These are phyloP conservation scores for Annona cherimola DNA, from an alignment of 164 flowering plant species.

Conservation along the genomic window DNA sequence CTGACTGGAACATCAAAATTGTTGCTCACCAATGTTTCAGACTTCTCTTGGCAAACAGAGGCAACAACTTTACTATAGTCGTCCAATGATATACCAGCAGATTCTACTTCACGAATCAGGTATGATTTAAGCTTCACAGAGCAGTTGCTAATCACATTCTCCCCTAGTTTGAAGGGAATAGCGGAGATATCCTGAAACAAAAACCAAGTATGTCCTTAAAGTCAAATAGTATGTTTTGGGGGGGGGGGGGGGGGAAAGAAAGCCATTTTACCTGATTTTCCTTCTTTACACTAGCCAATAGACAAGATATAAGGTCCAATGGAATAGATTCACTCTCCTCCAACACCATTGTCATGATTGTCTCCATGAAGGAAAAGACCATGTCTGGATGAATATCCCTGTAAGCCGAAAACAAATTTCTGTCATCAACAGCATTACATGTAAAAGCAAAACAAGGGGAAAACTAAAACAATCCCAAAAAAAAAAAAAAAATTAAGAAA, in stretches of 20 bases:
- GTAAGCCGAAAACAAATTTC: constrained; percentile 3
- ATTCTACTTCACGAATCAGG: constrained; percentile 42
- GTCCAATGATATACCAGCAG: constrained; percentile 33
- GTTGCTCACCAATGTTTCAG: constrained; percentile 24
- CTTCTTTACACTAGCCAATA: constrained; percentile 42
- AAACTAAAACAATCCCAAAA: too few species aligned
- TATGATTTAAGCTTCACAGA: constrained; percentile 61
- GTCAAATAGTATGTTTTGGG: background rate
- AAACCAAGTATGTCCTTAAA: background rate
- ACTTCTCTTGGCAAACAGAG: constrained; percentile 42
- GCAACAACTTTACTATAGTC: constrained; percentile 59
- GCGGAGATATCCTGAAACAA: constrained; percentile 49
- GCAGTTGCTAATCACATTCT: constrained; percentile 58
- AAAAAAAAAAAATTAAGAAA: too few species aligned
- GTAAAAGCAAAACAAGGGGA: too few species aligned
- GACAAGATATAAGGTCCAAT: constrained; percentile 45
- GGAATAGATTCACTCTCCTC: constrained; percentile 82
- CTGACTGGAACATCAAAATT: constrained; percentile 32
- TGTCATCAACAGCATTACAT: background rate
- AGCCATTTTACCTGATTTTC: constrained; percentile 48
- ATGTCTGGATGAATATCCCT: constrained; percentile 51
- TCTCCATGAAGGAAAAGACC: constrained; percentile 63
- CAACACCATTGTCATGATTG: constrained; percentile 61
- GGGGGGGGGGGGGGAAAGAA: background rate
- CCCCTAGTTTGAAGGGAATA: constrained; percentile 55